Evolutionary conservation across 805 yeast species (phyloP), one percentile per base, ranked within the genome.

Genomic region (Cyberlindnera americana): DNA sequence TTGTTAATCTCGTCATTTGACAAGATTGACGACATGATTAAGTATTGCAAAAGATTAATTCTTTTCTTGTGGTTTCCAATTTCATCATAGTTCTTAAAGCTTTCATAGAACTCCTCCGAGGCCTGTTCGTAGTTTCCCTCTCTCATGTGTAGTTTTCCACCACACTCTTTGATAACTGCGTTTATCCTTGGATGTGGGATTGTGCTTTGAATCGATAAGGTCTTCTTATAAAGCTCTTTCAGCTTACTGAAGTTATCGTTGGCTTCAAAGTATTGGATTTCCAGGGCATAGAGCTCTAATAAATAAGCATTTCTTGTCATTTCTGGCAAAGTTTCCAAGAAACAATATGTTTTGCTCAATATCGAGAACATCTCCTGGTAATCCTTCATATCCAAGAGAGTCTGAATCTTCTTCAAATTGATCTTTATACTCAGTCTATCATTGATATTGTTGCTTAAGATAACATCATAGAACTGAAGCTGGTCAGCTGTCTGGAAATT

Each of bases 131-230:
- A 85, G 45, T 78, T 75, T 12, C 72, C 73, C 35, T 75, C 72
- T 44, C 73, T 67, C 70, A 84, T 78, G 35, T 75, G 72, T 47
- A 85, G 69, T 38, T 77, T 72, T 3, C 89, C 95, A 0, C 88
- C 86, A 48, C 87, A 80, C 56, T 85, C 91, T 45, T 77, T 72
- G 19, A 86, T 73, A n/a, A 81, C 73, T 2, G 91, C 95, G 59
- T 79, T 66, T 19, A 83, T 78, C 34, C 73, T 67, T 1, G 95
- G 89, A 53, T 87, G 95, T 1, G 89, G 83, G 3, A 83, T 80
- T 2, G 86, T 83, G 0, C 79, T 66, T 7, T 74, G 71, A 16
- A 80, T 64, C 6, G 59, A 47, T n/a, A 64, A 47, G 0, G 81
- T 67, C 44, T 74, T 64, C 19, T 66, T 60, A 47, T 82, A 77